phyloP scores from a whole-genome alignment of 1,284 basidiomycete genomes.

The Wolfiporia cocos region DNA sequence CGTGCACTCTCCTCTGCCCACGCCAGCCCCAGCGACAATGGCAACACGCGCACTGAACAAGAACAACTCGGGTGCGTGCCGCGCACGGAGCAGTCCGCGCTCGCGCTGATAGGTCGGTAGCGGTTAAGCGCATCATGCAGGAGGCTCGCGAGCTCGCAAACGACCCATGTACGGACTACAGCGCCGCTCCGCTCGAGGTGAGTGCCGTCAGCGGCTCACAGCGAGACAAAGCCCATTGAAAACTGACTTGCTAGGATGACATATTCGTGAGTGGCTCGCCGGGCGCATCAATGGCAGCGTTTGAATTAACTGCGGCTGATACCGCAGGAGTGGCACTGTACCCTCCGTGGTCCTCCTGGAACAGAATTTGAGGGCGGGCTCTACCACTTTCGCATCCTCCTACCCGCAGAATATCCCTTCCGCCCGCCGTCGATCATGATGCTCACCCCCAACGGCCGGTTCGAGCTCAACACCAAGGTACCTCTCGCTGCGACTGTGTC shows the following conservation, averaged over 20 bases:
- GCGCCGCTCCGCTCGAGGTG: constrained; percentile 86
- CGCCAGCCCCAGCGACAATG: constrained; percentile 21
- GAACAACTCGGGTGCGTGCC: constrained; percentile 73
- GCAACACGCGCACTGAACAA: constrained; percentile 55
- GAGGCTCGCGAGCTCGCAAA: constrained; percentile 86
- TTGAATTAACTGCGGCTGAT: constrained; percentile 16
- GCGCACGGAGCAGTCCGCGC: too few relatives aligned
- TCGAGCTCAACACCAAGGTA: constrained; percentile 94
- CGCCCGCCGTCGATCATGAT: constrained; percentile 91
- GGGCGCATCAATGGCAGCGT: not conserved
- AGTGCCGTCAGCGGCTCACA: too few relatives aligned
- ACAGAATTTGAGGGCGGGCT: constrained; percentile 89
- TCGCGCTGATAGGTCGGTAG: constrained; percentile 29
- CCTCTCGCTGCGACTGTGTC: too few relatives aligned
- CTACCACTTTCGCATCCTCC: constrained; percentile 88
- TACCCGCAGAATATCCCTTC: constrained; percentile 94
- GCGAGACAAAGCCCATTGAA: too few relatives aligned
- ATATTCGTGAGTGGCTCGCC: constrained; percentile 60
- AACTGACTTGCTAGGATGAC: constrained; percentile 61
- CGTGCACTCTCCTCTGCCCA: constrained; percentile 3
- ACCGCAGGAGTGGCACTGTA: constrained; percentile 93
- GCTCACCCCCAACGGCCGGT: constrained; percentile 92
- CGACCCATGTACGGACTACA: constrained; percentile 79
- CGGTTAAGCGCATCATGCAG: constrained; percentile 95
- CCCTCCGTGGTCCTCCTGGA: constrained; percentile 80